These are phyloP conservation scores for Coemansia sp. DNA, from an alignment of 192 early-diverging fungal genomes.

Conservation along the genomic window DNA sequence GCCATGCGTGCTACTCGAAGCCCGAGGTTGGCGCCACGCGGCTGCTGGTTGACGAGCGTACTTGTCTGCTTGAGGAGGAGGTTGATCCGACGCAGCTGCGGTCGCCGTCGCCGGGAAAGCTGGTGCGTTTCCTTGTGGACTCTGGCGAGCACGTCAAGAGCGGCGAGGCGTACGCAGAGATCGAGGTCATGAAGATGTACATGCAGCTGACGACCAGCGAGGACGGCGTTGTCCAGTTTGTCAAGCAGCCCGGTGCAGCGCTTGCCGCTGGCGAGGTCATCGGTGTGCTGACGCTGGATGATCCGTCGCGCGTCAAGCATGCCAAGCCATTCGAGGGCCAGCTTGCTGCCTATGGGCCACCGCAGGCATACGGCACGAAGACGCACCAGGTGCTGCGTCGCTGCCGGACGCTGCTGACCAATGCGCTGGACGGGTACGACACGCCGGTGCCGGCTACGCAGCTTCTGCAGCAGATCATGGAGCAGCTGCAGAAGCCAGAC, in stretches of 20 bases:
- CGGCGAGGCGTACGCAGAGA: slow-evolving; percentile 95
- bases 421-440: slow-evolving; percentile 83
- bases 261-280: slow-evolving; percentile 91
- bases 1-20: slow-evolving; percentile 88
- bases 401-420: slow-evolving; percentile 63
- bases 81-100: slow-evolving; percentile 96
- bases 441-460: slow-evolving; percentile 56
- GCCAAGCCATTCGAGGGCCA: slow-evolving; percentile 83
- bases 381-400: slow-evolving; percentile 79
- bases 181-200: slow-evolving; percentile 99
- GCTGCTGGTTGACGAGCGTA: slow-evolving; percentile 89
- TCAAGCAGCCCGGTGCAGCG: slow-evolving; percentile 82
- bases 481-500: slow-evolving; percentile 70
- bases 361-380: slow-evolving; percentile 85
- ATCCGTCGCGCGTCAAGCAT: slow-evolving; percentile 87
- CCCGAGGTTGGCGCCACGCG: slow-evolving; percentile 87
- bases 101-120: slow-evolving; percentile 94
- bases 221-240: slow-evolving; percentile 86
- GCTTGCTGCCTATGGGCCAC: slow-evolving; percentile 68
- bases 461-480: slow-evolving; percentile 69
- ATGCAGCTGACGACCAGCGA: slow-evolving; percentile 94
- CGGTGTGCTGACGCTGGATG: slow-evolving; percentile 89
- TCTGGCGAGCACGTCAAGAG: slow-evolving; percentile 87
- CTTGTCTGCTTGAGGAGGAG: slow-evolving; percentile 92
- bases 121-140: slow-evolving; percentile 91